These are phyloP conservation scores for Talaromyces sp. DNA, from an alignment of 2,329 filamentous ascomycete species.

Conservation along the genomic window DNA sequence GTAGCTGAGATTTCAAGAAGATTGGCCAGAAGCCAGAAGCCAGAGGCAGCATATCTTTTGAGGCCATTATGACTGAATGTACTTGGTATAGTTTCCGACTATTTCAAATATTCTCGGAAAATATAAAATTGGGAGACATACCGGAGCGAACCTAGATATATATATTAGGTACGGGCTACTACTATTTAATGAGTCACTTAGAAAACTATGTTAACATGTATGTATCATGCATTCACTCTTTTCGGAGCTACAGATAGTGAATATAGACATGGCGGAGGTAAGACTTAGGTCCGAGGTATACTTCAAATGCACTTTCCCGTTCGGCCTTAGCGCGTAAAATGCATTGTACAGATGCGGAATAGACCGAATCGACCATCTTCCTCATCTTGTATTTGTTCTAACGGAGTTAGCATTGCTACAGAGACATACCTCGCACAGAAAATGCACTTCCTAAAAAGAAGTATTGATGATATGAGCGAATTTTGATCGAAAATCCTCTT, in stretches of 20 bases:
- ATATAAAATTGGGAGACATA: background rate
- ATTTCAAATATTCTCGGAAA: background rate
- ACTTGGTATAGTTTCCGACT: background rate
- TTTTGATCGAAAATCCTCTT: background rate
- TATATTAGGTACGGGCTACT: background rate
- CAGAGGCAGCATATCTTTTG: constrained; percentile 1
- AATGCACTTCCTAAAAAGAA: background rate
- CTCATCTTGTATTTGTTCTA: background rate
- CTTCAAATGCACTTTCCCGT: background rate
- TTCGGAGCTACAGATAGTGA: too few relatives aligned
- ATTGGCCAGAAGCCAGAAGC: background rate
- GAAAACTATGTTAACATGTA: too few relatives aligned
- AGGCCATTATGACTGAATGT: background rate
- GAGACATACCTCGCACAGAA: background rate
- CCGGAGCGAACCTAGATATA: background rate
- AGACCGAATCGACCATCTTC: background rate
- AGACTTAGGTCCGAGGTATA: background rate
- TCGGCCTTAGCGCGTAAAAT: background rate
- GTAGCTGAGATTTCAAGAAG: background rate
- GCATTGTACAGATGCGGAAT: background rate
- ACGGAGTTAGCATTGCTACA: background rate
- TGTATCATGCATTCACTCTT: too few relatives aligned
- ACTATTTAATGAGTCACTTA: too few relatives aligned
- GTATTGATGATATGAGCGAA: background rate
- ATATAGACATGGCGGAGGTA: background rate